These are phyloP conservation scores for Pyrenophora tritici-repentis DNA, from an alignment of 2,329 filamentous ascomycete genomes.

Conservation along the genomic window DNA sequence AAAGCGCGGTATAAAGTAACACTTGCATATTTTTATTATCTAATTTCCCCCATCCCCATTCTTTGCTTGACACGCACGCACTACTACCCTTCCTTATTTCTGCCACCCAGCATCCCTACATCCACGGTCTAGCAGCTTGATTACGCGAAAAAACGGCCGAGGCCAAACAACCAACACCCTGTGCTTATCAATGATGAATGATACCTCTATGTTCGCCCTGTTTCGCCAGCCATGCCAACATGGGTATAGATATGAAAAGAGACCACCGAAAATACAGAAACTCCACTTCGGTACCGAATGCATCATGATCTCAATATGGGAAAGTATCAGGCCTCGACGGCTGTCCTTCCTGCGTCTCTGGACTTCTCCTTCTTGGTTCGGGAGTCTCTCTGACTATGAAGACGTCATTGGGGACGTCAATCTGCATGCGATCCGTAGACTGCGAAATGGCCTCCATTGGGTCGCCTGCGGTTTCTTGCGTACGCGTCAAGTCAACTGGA, in stretches of 20 bases:
- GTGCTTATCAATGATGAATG: no score
- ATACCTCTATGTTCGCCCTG: no score
- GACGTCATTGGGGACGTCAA: background rate
- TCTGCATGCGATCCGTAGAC: conserved; percentile 12
- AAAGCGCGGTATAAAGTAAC: conserved; percentile 38
- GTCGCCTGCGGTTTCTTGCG: background rate
- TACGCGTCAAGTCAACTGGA: background rate
- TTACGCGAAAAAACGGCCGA: no score
- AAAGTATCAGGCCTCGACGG: background rate
- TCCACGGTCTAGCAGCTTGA: no score
- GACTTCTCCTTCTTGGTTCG: conserved; percentile 5
- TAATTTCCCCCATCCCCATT: background rate
- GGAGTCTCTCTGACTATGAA: conserved; percentile 12
- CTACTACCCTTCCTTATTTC: no score
- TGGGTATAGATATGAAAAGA: no score
- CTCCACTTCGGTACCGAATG: no score
- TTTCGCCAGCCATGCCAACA: no score
- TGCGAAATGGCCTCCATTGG: conserved; percentile 14
- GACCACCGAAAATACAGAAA: no score
- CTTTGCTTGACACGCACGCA: background rate
- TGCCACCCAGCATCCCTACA: no score
- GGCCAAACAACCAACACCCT: no score
- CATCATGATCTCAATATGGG: background rate
- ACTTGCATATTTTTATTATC: no score
- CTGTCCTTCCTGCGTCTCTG: conserved; percentile 61